Conservation (phyloP, 345 rosid species). For the Gossypium arboreum region DNA sequence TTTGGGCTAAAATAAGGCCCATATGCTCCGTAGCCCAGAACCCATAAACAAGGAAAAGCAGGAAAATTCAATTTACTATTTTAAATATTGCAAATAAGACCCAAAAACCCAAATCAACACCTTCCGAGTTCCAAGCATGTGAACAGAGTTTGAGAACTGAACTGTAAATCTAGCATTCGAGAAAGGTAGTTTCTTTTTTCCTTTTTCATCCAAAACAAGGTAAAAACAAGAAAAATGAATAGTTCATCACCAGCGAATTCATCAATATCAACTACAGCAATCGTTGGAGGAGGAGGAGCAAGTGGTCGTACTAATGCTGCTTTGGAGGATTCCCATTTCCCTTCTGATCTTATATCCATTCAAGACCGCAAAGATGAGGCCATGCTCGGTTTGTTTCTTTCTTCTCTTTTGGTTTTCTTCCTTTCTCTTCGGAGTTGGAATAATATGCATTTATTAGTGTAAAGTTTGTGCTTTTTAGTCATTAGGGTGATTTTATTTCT, state of each 20-base stretch:
- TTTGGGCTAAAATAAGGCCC: neutral
- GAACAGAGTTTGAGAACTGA: neutral
- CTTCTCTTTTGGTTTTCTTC: too few species aligned
- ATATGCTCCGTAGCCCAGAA: neutral
- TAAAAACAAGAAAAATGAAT: conserved; percentile 31
- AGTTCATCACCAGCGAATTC: conserved; percentile 72
- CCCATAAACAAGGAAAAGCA: neutral
- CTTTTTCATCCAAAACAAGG: neutral
- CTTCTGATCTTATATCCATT: conserved; percentile 55
- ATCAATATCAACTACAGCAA: conserved; percentile 66
- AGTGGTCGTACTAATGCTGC: conserved; percentile 43
- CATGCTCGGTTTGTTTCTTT: conserved; percentile 37
- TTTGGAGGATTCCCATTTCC: conserved; percentile 61
- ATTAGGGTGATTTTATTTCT: neutral
- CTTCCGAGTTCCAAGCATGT: neutral
- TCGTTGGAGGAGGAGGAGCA: conserved; percentile 65
- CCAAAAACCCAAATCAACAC: neutral
- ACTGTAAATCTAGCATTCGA: neutral
- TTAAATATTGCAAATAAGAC: neutral
- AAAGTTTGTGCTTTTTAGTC: neutral
- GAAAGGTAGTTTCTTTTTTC: neutral
- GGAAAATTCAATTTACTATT: neutral
- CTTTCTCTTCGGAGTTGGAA: neutral
- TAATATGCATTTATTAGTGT: conserved; percentile 1
- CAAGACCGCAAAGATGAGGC: conserved; percentile 66